Evolutionary conservation across 495 filamentous ascomycete genomes (phyloP).

Genomic region (Aspergillus wentii): DNA sequence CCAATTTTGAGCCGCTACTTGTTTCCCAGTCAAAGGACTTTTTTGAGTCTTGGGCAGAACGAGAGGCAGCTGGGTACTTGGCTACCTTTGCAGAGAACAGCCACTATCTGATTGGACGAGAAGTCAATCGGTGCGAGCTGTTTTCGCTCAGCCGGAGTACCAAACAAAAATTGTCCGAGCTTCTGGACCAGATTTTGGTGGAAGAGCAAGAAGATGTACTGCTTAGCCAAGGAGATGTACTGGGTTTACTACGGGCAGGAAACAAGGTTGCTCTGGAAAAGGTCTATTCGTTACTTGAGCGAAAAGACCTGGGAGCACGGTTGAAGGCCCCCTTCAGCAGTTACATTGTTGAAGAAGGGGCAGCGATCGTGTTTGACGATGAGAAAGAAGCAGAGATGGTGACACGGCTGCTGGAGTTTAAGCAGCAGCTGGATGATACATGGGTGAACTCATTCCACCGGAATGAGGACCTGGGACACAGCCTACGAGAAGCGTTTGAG

Average conservation of each 20-base stretch:
- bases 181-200: slow-evolving; percentile 66
- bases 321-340: slow-evolving; percentile 67
- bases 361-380: slow-evolving; percentile 73
- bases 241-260: slow-evolving; percentile 60
- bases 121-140: slow-evolving; percentile 66
- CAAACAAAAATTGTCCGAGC: slow-evolving; percentile 63
- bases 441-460: slow-evolving; percentile 67
- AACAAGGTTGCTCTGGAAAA: slow-evolving; percentile 62
- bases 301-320: slow-evolving; percentile 56
- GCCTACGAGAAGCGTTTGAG: slow-evolving; percentile 77
- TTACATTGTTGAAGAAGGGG: slow-evolving; percentile 75
- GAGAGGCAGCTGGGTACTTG: slow-evolving; percentile 53
- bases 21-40: slow-evolving; percentile 60
- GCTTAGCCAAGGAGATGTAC: slow-evolving; percentile 56
- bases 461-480: slow-evolving; percentile 68
- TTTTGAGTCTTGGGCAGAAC: slow-evolving; percentile 59
- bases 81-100: slow-evolving; percentile 67
- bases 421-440: slow-evolving; percentile 70
- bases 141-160: slow-evolving; percentile 81
- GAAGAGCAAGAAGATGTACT: slow-evolving; percentile 55
- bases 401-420: slow-evolving; percentile 72
- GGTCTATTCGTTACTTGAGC: slow-evolving; percentile 71
- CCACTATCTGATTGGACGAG: slow-evolving; percentile 59
- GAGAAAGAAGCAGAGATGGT: slow-evolving; percentile 83
- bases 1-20: slow-evolving; percentile 72